Evolutionary conservation across 179 eudicot genomes (phyloP).

Genomic region (Dionaea muscipula): DNA sequence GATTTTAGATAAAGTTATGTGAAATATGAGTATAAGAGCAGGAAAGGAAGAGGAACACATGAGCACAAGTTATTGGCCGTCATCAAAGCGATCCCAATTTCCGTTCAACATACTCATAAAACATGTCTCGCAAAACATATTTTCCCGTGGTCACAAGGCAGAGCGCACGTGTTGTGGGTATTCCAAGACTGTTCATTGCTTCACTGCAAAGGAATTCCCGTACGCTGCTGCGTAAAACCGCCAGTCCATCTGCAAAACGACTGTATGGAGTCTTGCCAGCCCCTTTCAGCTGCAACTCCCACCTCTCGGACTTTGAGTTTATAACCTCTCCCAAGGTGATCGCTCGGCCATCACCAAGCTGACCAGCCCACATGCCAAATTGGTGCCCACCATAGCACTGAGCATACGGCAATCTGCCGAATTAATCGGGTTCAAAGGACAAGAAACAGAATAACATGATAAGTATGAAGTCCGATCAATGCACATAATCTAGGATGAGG

Average conservation of each 20-base stretch:
- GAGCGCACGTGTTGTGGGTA: conserved; percentile 95
- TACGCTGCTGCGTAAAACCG: conserved; percentile 90
- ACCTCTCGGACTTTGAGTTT: conserved; percentile 74
- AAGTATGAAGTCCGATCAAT: neutral
- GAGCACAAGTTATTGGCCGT: too few species aligned
- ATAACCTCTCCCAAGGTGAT: conserved; percentile 80
- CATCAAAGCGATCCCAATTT: neutral
- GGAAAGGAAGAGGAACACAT: too few species aligned
- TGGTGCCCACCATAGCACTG: conserved; percentile 99
- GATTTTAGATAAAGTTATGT: too few species aligned
- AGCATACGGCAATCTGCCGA: conserved; percentile 68
- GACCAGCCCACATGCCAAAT: conserved; percentile 99
- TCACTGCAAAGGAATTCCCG: conserved; percentile 97
- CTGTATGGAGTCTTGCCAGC: conserved; percentile 98
- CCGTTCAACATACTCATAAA: conserved; percentile 67
- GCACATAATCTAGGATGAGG: neutral
- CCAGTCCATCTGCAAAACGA: conserved; percentile 98
- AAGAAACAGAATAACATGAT: neutral
- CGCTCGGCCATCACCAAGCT: conserved; percentile 98
- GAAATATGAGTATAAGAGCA: too few species aligned
- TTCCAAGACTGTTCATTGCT: conserved; percentile 90
- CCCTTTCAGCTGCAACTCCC: conserved; percentile 97
- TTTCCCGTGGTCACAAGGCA: conserved; percentile 91
- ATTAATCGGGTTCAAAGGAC: neutral
- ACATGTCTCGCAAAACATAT: conserved; percentile 82